Evolutionary conservation across 2,329 filamentous ascomycete genomes (phyloP), one percentile per base, ranked within the genome.

Genomic region (Didymella arachidicola): DNA sequence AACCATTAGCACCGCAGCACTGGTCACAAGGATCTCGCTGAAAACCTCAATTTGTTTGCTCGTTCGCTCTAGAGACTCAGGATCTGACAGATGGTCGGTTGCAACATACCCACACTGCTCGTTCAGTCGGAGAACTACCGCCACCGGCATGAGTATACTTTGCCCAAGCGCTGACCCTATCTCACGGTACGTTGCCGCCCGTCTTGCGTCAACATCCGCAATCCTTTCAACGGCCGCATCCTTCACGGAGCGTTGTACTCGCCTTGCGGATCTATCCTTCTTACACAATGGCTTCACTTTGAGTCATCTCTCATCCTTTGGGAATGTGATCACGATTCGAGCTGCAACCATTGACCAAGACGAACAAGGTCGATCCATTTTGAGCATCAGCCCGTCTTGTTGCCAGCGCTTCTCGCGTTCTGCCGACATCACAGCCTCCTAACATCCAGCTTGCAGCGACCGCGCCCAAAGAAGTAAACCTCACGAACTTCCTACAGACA

Each of bases 401-500:
- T 22, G 19, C 11, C 43, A 29, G 55, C 55, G 55, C 55, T 44
- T 58, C 44, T 26, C 43, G 49, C 55, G 49, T 38, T 30, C 55
- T 30, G 46, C 22, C 30, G 39, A 10, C 27, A 22, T 43, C 39
- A 29, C 19, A 4, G 16, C 43, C 30, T 43, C 38, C 44, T 12
- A 57, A 18, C 16, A 25, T 50, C 18, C 19, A 41, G 18, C 36
- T 11, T 11, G 30, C 30, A 32, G 39, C 22, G 19, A 30, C 44
- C 32, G 18, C 16, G 46, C 56, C 56, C 45, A 59, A 59, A 54
- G 22, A 22, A 54, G 56, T 22, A 59, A 59, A 59, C 50, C 16
- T 41, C 45, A 59, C 56, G 56, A 54, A 43, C 8, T 12, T 12
- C 22, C n/a, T 6, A 27, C 25, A 16, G 12, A 12, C 34, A 29